These are phyloP conservation scores for Didymella glomerata DNA, from an alignment of 2,329 filamentous ascomycete genomes.

Conservation along the genomic window DNA sequence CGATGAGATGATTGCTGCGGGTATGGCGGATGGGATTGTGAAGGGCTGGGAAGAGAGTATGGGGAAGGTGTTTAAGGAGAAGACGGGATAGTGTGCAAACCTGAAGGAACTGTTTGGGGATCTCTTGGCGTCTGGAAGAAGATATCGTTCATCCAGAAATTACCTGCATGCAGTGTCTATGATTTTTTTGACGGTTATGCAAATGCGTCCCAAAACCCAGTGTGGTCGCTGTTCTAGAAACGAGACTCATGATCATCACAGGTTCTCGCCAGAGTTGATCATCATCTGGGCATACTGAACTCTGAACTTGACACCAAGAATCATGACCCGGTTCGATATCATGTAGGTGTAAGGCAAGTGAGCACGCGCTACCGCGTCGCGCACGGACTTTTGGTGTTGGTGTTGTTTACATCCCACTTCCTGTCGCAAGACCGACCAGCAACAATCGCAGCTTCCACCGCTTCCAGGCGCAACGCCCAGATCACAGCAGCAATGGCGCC, in stretches of 20 bases:
- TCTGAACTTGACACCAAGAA: background rate
- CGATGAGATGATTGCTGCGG: conserved; percentile 60
- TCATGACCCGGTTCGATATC: too few species aligned
- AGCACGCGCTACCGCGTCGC: conserved; percentile 18
- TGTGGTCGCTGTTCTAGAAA: background rate
- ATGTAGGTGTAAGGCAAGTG: background rate
- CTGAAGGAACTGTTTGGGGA: background rate
- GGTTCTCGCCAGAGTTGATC: background rate
- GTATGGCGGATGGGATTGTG: conserved; percentile 54
- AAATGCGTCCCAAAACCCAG: background rate
- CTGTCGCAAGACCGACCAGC: conserved; percentile 12
- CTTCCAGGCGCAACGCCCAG: conserved; percentile 5
- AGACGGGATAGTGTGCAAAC: conserved; percentile 1
- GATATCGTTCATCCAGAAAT: background rate
- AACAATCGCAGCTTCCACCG: conserved; percentile 15
- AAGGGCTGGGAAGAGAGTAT: conserved; percentile 55
- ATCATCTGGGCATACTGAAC: background rate
- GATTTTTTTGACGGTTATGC: background rate
- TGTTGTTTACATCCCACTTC: conserved; percentile 23
- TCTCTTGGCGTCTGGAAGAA: background rate
- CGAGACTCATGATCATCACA: background rate
- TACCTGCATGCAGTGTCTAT: background rate
- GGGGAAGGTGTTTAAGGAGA: conserved; percentile 46
- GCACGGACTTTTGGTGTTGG: conserved; percentile 7
- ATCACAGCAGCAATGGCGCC: conserved; percentile 41